Evolutionary conservation across 1,284 basidiomycete genomes (phyloP).

Genomic region (Sporisorium sorghi): DNA sequence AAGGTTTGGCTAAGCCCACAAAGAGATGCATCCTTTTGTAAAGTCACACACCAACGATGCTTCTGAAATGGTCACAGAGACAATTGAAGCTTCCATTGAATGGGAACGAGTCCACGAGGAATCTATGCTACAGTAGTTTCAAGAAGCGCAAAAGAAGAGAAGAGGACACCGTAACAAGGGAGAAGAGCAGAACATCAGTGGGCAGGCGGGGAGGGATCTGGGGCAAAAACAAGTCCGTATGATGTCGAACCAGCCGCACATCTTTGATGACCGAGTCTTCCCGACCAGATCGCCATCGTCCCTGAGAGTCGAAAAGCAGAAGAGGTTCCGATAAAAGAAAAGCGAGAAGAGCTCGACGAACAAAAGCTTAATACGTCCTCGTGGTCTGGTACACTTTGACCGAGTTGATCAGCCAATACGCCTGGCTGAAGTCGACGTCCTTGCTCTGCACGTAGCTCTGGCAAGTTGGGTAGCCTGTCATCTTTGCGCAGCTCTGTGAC

Average conservation of each 20-base stretch:
- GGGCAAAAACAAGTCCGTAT: constrained; percentile 24
- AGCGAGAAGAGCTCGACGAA: no score
- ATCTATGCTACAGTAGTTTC: constrained; percentile 7
- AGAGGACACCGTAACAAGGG: background rate
- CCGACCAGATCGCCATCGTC: constrained; percentile 18
- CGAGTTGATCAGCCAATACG: constrained; percentile 56
- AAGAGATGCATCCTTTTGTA: no score
- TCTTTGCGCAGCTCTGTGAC: constrained; percentile 38
- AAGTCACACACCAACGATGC: background rate
- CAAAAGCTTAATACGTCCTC: constrained; percentile 22
- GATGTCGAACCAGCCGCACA: constrained; percentile 3
- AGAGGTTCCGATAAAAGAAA: background rate
- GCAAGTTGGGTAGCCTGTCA: constrained; percentile 46
- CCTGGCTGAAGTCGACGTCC: constrained; percentile 43
- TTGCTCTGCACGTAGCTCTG: constrained; percentile 41
- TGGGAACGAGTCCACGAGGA: background rate
- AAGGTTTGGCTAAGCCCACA: no score
- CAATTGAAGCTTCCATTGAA: background rate
- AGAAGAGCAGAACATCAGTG: no score
- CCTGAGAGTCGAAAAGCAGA: background rate
- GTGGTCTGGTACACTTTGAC: constrained; percentile 54
- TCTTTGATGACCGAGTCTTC: no score
- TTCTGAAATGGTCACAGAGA: no score
- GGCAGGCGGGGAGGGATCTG: constrained; percentile 9
- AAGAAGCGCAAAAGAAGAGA: constrained; percentile 1